A percentile compares a stretch with the other conserved stretches of the same genome.
These are phyloP conservation scores for Calycina marina DNA, from an alignment of 2,329 filamentous ascomycete genomes.

Conservation along the genomic window DNA sequence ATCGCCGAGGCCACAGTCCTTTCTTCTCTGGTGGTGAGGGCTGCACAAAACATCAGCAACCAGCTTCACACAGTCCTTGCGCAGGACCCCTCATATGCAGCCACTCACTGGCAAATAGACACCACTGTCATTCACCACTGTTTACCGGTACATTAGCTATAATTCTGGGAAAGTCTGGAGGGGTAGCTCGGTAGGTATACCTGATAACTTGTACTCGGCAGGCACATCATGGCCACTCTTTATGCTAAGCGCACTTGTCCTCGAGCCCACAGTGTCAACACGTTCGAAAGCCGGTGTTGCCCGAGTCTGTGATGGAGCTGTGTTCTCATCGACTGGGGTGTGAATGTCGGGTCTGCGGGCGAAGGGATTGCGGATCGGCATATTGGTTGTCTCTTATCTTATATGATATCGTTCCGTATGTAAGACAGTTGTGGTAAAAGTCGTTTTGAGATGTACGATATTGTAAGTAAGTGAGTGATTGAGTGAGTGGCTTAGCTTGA, in stretches of 20 bases:
- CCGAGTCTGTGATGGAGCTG: conserved; percentile 29
- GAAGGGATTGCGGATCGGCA: conserved; percentile 63
- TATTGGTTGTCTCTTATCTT: too few species aligned
- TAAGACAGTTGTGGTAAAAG: too few species aligned
- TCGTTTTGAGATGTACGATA: too few species aligned
- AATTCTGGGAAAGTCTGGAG: neutral
- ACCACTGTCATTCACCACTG: conserved; percentile 91
- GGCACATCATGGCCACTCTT: conserved; percentile 44
- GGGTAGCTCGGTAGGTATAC: conserved; percentile 38
- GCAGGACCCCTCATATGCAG: conserved; percentile 2
- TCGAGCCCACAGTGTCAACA: conserved; percentile 47
- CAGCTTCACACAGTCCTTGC: too few species aligned
- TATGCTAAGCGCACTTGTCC: conserved; percentile 46
- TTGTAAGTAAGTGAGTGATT: too few species aligned
- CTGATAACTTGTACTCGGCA: conserved; percentile 68
- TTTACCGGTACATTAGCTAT: conserved; percentile 7
- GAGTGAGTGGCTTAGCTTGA: too few species aligned
- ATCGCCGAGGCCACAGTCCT: conserved; percentile 51
- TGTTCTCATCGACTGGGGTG: conserved; percentile 34
- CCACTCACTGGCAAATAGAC: conserved; percentile 75
- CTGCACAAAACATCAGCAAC: conserved; percentile 28
- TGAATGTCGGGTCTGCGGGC: conserved; percentile 36
- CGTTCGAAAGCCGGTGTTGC: conserved; percentile 39
- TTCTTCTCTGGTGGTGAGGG: conserved; percentile 85
- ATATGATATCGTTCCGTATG: too few species aligned